phyloP scores from a whole-genome alignment of 1,284 basidiomycete species.

The Retiboletus flavoniger region DNA sequence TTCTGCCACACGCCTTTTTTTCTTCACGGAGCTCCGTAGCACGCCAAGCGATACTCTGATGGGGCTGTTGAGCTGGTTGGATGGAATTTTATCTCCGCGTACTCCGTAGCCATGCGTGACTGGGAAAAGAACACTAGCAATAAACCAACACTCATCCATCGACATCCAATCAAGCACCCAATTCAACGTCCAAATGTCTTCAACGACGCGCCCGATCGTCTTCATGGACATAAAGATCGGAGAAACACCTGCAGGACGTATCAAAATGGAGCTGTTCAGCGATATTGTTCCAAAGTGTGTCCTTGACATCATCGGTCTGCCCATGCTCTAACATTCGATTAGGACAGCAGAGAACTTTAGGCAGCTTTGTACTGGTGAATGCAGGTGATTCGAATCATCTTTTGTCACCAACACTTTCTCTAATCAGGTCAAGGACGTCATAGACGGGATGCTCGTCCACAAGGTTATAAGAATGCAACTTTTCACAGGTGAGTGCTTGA shows the following conservation, averaged over 20 bases:
- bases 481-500: slow-evolving; percentile 78
- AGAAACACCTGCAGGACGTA: slow-evolving; percentile 88
- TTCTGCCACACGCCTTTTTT: neutral
- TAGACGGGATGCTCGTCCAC: slow-evolving; percentile 82
- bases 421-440: slow-evolving; percentile 19
- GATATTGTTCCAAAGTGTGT: slow-evolving; percentile 87
- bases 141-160: neutral
- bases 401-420: neutral
- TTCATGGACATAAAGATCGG: slow-evolving; percentile 98
- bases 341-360: slow-evolving; percentile 98
- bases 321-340: slow-evolving; percentile 5
- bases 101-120: neutral
- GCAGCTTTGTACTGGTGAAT: slow-evolving; percentile 95
- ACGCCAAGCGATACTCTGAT: neutral
- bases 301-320: neutral
- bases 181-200: slow-evolving; percentile 24
- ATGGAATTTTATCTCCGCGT: neutral
- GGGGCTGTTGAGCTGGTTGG: neutral
- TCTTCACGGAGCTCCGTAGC: slow-evolving; percentile 3
- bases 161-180: neutral
- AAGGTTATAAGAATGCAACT: slow-evolving; percentile 85
- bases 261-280: slow-evolving; percentile 95
- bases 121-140: neutral
- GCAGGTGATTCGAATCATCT: slow-evolving; percentile 52
- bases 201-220: slow-evolving; percentile 73